Evolutionary conservation across 768 basidiomycete genomes (phyloP), one percentile per base, ranked within the genome.

Genomic region (Tylopilus sp.): DNA sequence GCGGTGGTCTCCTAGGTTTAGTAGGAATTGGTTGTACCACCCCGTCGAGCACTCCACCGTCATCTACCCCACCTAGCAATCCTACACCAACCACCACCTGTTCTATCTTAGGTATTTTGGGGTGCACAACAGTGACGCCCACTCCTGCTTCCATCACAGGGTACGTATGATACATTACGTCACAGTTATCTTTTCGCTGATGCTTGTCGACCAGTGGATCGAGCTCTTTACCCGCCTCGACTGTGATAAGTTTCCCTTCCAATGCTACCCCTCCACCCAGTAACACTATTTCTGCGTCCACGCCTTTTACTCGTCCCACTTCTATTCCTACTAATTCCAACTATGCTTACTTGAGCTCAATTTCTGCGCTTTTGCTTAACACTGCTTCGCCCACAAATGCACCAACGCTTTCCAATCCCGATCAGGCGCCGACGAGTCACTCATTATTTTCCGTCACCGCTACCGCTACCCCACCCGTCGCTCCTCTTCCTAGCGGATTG

Each of bases 401-500:
- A 7, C 23, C 40, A 7, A 67, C 74, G 22, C 11, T 47, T 9
- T 69, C 69, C 17, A 53, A 76, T 56, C 75, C 79, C 18, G 79
- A 80, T 48, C 69, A 68, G 5, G 39, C 63, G 2, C 4, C 50
- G 4, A 66, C 75, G 1, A 69, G 72, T 10, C 2, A 62, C 23
- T 57, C 70, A 2, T 30, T 71, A 8, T 9, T 33, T 7, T 53
- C 60, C 10, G 48, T 44, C 1, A 43, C 60, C 13, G 59, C 71
- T 3, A 58, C 64, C 18, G 66, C 60, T 7, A 1, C 63, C 4
- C 68, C 72, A 6, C 48, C 68, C 1, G 45, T 53, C 3, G 56
- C 63, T 11, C 53, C 80, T 0, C 71, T 90, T 12, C 88, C 89
- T 0, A 67, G 74, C 0, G 76, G 75, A 47, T 69, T 89, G 11